Base-by-base conservation (phyloP, 352 stramenopile genomes). In the Achlya hypogyna region DNA sequence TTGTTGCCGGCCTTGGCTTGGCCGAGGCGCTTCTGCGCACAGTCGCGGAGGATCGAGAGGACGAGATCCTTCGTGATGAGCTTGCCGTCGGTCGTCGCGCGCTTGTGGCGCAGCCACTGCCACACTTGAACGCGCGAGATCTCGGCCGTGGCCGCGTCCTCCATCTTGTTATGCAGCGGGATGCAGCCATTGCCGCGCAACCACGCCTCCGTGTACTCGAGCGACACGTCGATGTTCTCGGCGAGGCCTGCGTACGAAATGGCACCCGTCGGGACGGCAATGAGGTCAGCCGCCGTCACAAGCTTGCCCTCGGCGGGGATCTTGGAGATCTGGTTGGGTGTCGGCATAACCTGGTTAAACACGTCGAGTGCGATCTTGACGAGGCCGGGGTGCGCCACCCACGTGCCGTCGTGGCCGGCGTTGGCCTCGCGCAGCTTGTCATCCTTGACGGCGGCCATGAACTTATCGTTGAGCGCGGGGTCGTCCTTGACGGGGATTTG, bases 401-500 rank as follows among this genome's bases (percentile, higher is more conserved):
- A 98, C 62, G 93, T 98, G 53, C 95, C 95, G 71, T 98, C 95
- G 78, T 98, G 95, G 52, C 95, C 95, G n/a, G 85, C 85, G 49
- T 77, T 70, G 18, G 95, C 89, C 65, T 98, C 91, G 23, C 89
- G 79, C 18, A 91, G 72, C 76, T 98, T 98, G 76, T 98, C 93
- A 51, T 96, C 79, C 23, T 78, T 82, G 25, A 97, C 91, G 23
- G 83, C 87, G 9, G 82, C 71, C 86, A 98, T 91, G 59, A 95
- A 89, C 63, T 89, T 84, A 56, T 87, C 86, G 74, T 97, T 97
- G 20, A 90, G 78, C 31, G 81, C 78, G 12, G 80, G 75, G 74
- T 98, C 89, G 70, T 97, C 88, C 79, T 96, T 97, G 62, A 98
- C 91, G 0, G 95, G 95, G 71, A 99, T 98, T 70, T 97, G 87